Percentiles rank a stretch among this genome's conserved stretches.
Conservation (phyloP, 768 basidiomycete genomes). For the Amanita fuliginea region DNA sequence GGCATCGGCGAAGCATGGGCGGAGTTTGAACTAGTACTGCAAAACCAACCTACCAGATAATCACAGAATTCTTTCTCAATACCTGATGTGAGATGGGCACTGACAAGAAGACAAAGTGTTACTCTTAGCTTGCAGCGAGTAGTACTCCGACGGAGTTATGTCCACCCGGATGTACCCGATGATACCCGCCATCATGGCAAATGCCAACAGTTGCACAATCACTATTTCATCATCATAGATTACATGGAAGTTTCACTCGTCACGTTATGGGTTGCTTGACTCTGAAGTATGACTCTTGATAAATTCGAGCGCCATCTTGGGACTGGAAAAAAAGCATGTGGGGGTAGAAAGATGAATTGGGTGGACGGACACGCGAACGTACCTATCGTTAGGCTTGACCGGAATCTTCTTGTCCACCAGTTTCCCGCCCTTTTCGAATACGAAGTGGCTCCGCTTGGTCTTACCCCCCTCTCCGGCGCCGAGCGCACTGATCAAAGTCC, state of each 20-base stretch:
- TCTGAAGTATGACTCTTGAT: slow-evolving; percentile 23
- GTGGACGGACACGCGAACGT: slow-evolving; percentile 8
- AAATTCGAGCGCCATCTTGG: slow-evolving; percentile 51
- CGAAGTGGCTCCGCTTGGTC: slow-evolving; percentile 88
- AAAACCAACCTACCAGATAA: no score
- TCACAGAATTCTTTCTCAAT: no score
- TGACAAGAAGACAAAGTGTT: no score
- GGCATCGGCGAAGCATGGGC: no score
- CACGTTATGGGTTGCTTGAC: neutral
- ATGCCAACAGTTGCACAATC: no score
- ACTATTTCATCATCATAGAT: neutral
- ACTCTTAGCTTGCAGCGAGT: no score
- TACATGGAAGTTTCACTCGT: neutral
- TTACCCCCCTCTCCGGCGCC: slow-evolving; percentile 73
- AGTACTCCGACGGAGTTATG: no score
- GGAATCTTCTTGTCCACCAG: slow-evolving; percentile 77
- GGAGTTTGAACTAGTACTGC: no score
- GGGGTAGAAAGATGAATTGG: neutral
- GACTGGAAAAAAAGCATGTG: slow-evolving; percentile 25
- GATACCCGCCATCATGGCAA: no score
- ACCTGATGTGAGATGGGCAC: no score
- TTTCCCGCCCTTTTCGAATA: slow-evolving; percentile 88
- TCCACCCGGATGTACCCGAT: no score
- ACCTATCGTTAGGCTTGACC: slow-evolving; percentile 85
- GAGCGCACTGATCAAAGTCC: slow-evolving; percentile 64